Percentiles rank a stretch among this genome's conserved stretches.
Conservation (phyloP, 129 eudicot genomes). For the Arctium lappa region DNA sequence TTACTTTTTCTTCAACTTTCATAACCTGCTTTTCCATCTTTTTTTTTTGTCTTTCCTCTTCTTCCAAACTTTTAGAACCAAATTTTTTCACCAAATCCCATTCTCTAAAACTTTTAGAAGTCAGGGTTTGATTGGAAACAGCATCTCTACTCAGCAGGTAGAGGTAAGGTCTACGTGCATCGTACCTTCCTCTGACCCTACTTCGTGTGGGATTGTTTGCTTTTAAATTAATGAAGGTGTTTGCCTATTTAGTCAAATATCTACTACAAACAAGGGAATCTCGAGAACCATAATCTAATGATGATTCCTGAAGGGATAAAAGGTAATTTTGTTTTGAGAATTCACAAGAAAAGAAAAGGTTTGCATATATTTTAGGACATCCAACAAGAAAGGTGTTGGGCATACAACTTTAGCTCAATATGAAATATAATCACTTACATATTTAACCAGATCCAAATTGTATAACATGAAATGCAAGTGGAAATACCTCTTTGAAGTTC, state of each 20-base stretch:
- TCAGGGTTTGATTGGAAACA: too few relatives aligned
- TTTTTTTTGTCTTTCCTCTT: too few relatives aligned
- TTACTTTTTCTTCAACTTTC: too few relatives aligned
- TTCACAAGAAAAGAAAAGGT: background rate
- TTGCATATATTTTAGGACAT: background rate
- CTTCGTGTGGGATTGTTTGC: background rate
- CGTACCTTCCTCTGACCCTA: background rate
- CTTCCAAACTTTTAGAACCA: too few relatives aligned
- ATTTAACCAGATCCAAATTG: background rate
- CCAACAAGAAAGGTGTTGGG: background rate
- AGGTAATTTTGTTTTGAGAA: background rate
- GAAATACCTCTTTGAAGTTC: constrained; percentile 73
- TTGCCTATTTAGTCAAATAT: background rate
- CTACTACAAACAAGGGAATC: background rate
- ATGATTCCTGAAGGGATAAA: background rate
- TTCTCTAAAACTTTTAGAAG: too few relatives aligned
- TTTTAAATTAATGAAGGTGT: background rate
- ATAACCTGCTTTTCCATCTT: too few relatives aligned
- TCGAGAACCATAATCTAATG: background rate
- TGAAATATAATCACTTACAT: background rate
- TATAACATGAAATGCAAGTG: background rate
- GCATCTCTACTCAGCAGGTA: too few relatives aligned
- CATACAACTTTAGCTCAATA: background rate
- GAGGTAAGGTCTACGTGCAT: background rate
- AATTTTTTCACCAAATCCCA: too few relatives aligned